These are phyloP conservation scores for Tolypocladium inflatum DNA, from an alignment of 2,329 filamentous ascomycete genomes.

Conservation along the genomic window DNA sequence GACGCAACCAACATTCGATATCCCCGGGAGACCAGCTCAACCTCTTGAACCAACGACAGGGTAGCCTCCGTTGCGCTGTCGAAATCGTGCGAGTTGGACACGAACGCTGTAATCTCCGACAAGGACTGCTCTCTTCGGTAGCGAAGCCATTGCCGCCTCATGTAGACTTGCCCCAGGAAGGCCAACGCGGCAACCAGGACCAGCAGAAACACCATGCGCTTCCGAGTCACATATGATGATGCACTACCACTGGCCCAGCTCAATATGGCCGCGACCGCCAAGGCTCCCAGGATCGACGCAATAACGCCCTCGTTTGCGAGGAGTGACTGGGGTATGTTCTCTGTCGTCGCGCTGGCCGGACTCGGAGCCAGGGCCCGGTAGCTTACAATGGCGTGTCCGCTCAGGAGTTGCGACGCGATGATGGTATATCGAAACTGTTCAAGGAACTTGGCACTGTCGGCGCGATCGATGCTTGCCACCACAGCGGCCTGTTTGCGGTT, in stretches of 20 bases:
- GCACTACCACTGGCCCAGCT: slow-evolving; percentile 56
- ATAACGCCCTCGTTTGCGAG: slow-evolving; percentile 36
- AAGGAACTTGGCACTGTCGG: slow-evolving; percentile 76
- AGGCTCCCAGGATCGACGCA: slow-evolving; percentile 40
- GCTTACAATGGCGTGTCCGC: slow-evolving; percentile 49
- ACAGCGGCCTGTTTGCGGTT: slow-evolving; percentile 47
- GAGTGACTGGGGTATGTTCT: slow-evolving; percentile 15
- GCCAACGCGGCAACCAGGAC: slow-evolving; percentile 45
- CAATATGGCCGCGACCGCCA: slow-evolving; percentile 60
- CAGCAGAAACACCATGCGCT: slow-evolving; percentile 39
- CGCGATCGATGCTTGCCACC: slow-evolving; percentile 62
- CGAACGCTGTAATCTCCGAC: slow-evolving; percentile 56
- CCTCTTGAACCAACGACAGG: slow-evolving; percentile 79
- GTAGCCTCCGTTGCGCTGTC: slow-evolving; percentile 69
- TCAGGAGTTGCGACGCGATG: slow-evolving; percentile 82
- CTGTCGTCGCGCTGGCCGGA: slow-evolving; percentile 5
- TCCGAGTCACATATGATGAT: slow-evolving; percentile 43
- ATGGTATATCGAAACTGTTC: slow-evolving; percentile 92
- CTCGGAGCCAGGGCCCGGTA: slow-evolving; percentile 16
- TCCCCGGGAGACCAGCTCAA: slow-evolving; percentile 87
- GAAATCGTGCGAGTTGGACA: slow-evolving; percentile 68
- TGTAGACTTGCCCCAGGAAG: slow-evolving; percentile 54
- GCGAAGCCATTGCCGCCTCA: slow-evolving; percentile 72
- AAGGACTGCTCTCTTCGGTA: slow-evolving; percentile 69
- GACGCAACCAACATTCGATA: slow-evolving; percentile 63